Evolutionary conservation across 2,329 filamentous ascomycete genomes (phyloP), one percentile per base, ranked within the genome.

Genomic region (Colletotrichum lindemuthianum): DNA sequence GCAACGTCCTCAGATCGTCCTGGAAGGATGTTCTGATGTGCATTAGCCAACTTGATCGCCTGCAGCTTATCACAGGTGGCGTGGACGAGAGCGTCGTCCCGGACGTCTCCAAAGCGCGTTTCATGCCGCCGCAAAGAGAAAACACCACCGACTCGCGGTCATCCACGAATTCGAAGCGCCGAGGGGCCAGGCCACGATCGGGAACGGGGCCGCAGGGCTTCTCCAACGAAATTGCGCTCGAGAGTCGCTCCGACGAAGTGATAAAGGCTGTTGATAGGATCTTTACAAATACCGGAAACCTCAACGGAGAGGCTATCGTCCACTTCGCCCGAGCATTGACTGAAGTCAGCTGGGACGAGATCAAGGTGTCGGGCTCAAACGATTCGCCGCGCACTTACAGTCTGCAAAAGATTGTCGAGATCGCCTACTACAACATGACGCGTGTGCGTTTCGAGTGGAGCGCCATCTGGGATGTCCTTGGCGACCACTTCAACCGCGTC

Each of bases 351-450:
- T 98, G 96, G 96, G 95, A 98, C 73, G 96, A 99, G 77, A 99
- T 99, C 73, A 95, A 96, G 75, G 97, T 96, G 4, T 98, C 96
- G 0, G 96, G 96, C 0, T 92, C 95, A 60, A 97, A 95, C 73
- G 96, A 99, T 66, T 96, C 93, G 24, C 96, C 96, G 10, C 89
- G 96, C 59, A 99, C 95, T 8, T 99, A 97, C 84, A 97, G 94
- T 79, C 81, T 99, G 67, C 96, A 99, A 74, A 99, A 99, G 78
- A 88, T 99, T 68, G 96, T 99, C 13, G 96, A 99, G 78, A 98
- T 99, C 77, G 97, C 93, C 76, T 97, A 97, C 78, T 99, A 99
- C 87, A 99, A 99, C 81, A 99, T 99, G 96, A 93, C 92, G 64
- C 90, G 96, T 83, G 95, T 99, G 40, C 91, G 96, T 72, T 98